Evolutionary conservation across 768 basidiomycete genomes (phyloP).

Genomic region (Boletus subcaerulescens): DNA sequence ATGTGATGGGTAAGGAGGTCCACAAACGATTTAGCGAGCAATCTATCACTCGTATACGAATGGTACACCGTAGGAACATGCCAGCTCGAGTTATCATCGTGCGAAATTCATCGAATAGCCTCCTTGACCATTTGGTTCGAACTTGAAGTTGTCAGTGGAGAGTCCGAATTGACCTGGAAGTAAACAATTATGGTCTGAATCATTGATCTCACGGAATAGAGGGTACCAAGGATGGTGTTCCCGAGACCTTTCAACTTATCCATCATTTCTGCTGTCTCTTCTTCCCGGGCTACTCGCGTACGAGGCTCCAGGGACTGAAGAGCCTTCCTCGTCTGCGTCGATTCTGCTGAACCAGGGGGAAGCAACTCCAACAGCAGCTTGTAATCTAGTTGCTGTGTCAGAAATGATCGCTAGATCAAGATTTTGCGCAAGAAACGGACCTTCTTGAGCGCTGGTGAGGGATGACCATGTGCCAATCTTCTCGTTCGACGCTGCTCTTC

Average conservation of each 20-base stretch:
- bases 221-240: constrained; percentile 78
- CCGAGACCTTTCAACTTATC: constrained; percentile 90
- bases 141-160: constrained; percentile 96
- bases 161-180: constrained; percentile 83
- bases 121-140: constrained; percentile 91
- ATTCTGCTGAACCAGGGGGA: constrained; percentile 51
- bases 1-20: background rate
- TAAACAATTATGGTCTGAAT: background rate
- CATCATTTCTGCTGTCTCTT: constrained; percentile 89
- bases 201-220: background rate
- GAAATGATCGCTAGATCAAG: background rate
- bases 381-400: constrained; percentile 58
- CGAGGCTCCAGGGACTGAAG: constrained; percentile 61
- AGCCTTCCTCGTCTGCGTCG: constrained; percentile 44
- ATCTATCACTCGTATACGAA: background rate
- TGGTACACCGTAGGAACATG: background rate
- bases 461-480: constrained; percentile 79
- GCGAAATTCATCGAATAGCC: constrained; percentile 92
- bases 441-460: constrained; percentile 79
- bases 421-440: constrained; percentile 36
- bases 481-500: constrained; percentile 87
- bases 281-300: constrained; percentile 73
- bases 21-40: background rate
- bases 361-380: constrained; percentile 63
- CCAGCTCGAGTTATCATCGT: constrained; percentile 32